These are phyloP conservation scores for Aspergillus hortae DNA, from an alignment of 2,329 filamentous ascomycete genomes.

Conservation along the genomic window DNA sequence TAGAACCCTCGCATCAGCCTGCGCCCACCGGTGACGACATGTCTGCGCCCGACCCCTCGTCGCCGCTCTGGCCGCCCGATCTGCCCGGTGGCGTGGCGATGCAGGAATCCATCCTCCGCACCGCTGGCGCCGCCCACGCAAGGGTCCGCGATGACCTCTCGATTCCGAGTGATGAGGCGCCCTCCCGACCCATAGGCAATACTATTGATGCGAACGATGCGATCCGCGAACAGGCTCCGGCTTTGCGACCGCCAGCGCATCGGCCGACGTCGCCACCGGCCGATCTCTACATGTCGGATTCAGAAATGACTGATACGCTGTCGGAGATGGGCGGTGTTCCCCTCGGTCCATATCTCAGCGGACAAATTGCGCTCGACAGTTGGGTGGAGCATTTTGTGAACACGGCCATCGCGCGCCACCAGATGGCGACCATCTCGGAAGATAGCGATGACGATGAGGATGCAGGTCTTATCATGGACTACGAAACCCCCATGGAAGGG, in stretches of 20 bases:
- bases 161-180: constrained; percentile 14
- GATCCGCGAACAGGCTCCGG: background rate
- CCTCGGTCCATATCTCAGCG: constrained; percentile 12
- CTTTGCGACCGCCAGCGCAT: background rate
- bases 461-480: constrained; percentile 23
- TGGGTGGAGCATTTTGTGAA: constrained; percentile 18
- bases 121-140: constrained; percentile 21
- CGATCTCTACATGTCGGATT: constrained; percentile 21
- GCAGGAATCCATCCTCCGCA: constrained; percentile 3
- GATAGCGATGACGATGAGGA: constrained; percentile 16
- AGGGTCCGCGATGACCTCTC: constrained; percentile 29
- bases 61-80: background rate
- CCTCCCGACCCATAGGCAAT: too few relatives aligned
- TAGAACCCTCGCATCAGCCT: constrained; percentile 5
- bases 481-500: constrained; percentile 18
- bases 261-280: constrained; percentile 11
- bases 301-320: constrained; percentile 21
- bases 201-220: too few relatives aligned
- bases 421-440: constrained; percentile 19
- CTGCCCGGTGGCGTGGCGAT: background rate
- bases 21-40: constrained; percentile 4
- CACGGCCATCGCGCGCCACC: constrained; percentile 11
- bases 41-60: background rate
- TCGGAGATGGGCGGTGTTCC: constrained; percentile 21
- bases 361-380: constrained; percentile 16